A percentile compares a stretch with the other conserved stretches of the same genome.
Conservation (phyloP, 1,139 yeast genomes). For the Geotrichum carabidarum region DNA sequence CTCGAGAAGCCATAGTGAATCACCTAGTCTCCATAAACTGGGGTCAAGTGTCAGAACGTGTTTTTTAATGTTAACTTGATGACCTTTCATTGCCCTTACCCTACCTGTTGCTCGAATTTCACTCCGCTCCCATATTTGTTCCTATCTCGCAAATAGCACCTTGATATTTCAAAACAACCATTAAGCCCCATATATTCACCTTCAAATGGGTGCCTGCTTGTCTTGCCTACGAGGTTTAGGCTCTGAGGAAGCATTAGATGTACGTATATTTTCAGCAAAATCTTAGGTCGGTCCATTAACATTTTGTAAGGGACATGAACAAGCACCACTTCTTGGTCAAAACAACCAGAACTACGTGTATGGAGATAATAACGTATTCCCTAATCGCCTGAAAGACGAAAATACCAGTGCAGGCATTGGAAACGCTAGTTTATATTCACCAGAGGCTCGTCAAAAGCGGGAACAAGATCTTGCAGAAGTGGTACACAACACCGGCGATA, state of each 20-base stretch:
- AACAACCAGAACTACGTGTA: slow-evolving; percentile 10
- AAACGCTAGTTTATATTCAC: slow-evolving; percentile 1
- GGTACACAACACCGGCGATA: slow-evolving; percentile 27
- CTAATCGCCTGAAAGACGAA: slow-evolving; percentile 4
- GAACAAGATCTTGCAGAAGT: slow-evolving; percentile 25
- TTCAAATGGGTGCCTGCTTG: slow-evolving; percentile 27
- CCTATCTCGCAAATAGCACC: background rate
- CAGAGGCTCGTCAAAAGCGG: slow-evolving; percentile 23
- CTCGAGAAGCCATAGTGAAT: background rate
- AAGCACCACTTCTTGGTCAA: slow-evolving; percentile 22
- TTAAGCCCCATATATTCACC: background rate
- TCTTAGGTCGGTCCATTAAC: background rate
- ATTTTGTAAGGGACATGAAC: background rate
- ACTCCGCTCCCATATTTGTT: too few relatives aligned
- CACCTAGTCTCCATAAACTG: too few relatives aligned
- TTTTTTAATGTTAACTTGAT: too few relatives aligned
- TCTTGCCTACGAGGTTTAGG: slow-evolving; percentile 24
- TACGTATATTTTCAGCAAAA: background rate
- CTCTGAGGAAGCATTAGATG: slow-evolving; percentile 21
- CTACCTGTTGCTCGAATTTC: too few relatives aligned
- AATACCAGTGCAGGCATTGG: slow-evolving; percentile 7
- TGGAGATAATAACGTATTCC: slow-evolving; percentile 9
- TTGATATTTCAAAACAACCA: background rate
- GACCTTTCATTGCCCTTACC: too few relatives aligned
- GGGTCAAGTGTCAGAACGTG: too few relatives aligned